Evolutionary conservation across 345 rosid genomes (phyloP).

Genomic region (Brassica nigra): DNA sequence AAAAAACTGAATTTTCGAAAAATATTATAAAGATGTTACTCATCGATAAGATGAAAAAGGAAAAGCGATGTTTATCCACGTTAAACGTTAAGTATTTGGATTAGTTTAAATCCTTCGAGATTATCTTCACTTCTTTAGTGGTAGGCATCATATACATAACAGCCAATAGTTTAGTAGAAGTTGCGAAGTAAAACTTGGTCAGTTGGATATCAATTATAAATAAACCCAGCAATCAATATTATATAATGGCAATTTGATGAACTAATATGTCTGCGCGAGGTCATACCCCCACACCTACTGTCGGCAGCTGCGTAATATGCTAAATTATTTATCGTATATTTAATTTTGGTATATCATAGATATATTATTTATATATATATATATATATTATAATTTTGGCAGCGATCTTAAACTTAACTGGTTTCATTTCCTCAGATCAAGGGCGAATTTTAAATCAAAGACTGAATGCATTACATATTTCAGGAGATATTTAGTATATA

Average conservation of each 20-base stretch:
- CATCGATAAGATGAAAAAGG: neutral
- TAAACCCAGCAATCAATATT: neutral
- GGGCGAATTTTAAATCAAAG: neutral
- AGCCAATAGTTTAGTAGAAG: neutral
- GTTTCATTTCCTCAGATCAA: neutral
- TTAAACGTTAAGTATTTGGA: neutral
- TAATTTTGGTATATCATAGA: neutral
- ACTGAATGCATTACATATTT: neutral
- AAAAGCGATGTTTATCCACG: neutral
- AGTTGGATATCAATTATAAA: conserved; percentile 3
- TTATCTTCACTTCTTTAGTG: conserved; percentile 13
- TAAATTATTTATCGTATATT: neutral
- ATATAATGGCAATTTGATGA: conserved; percentile 14
- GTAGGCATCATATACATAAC: conserved; percentile 1
- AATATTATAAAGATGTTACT: neutral
- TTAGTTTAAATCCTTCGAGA: conserved; percentile 11
- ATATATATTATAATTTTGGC: neutral
- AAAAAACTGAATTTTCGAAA: neutral
- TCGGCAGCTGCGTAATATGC: conserved; percentile 27
- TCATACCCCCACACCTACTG: conserved; percentile 25
- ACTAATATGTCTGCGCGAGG: conserved; percentile 16
- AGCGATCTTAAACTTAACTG: neutral
- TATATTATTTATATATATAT: neutral
- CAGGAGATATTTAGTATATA: neutral
- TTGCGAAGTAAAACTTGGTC: conserved; percentile 1